Evolutionary conservation across 164 flowering plant genomes (phyloP).

Genomic region (Vitis cinerea): DNA sequence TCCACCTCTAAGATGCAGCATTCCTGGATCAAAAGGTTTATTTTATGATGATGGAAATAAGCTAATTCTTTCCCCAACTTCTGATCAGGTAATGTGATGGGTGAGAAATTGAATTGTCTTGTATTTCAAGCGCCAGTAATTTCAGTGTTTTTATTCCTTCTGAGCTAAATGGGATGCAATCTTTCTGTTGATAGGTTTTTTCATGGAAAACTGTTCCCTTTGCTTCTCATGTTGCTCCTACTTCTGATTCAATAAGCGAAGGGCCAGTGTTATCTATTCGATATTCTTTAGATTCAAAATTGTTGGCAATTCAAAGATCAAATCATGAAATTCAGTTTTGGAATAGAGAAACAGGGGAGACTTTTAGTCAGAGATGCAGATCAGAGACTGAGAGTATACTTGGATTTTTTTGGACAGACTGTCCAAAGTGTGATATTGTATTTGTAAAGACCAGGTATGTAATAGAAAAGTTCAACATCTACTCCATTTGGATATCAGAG

Average conservation of each 20-base stretch:
- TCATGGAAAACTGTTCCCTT: constrained; percentile 74
- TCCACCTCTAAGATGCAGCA: constrained; percentile 69
- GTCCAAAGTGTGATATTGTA: constrained; percentile 73
- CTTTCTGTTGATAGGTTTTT: constrained; percentile 47
- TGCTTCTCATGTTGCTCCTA: constrained; percentile 46
- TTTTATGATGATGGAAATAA: constrained; percentile 91
- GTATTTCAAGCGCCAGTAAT: no score
- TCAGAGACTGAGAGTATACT: constrained; percentile 76
- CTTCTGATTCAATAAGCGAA: constrained; percentile 65
- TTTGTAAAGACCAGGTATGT: constrained; percentile 80
- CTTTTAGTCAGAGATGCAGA: constrained; percentile 55
- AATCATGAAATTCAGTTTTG: constrained; percentile 67
- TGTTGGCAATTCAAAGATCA: constrained; percentile 81
- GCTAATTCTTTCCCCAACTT: constrained; percentile 54
- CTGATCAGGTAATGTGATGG: constrained; percentile 58
- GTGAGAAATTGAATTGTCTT: neutral
- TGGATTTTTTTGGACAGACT: constrained; percentile 97
- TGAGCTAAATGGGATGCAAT: constrained; percentile 2
- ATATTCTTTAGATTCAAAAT: constrained; percentile 74
- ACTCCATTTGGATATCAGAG: neutral
- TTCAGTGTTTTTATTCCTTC: neutral
- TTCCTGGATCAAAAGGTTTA: constrained; percentile 61
- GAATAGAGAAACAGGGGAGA: constrained; percentile 63
- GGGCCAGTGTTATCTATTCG: constrained; percentile 75
- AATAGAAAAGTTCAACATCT: constrained; percentile 1